Percentiles rank a stretch among this genome's conserved stretches.
Evolutionary conservation across 2,329 filamentous ascomycete species (phyloP).

Genomic region (Helotiales sp.): DNA sequence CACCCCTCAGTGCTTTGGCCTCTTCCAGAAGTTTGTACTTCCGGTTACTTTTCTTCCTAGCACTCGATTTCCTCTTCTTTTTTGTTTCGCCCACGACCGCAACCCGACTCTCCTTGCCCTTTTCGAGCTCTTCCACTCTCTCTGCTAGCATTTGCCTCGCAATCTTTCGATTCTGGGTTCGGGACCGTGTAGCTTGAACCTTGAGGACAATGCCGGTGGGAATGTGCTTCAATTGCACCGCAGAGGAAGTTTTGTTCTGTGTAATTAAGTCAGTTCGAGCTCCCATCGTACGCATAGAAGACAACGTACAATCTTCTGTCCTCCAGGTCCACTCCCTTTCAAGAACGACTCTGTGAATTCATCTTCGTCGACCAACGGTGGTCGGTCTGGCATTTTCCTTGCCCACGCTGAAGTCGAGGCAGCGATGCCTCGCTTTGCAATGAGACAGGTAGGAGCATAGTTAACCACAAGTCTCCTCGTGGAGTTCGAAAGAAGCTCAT

Average conservation of each 20-base stretch:
- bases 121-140: conserved; percentile 64
- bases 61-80: conserved; percentile 71
- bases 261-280: background rate
- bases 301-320: conserved; percentile 80
- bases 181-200: conserved; percentile 85
- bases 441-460: background rate
- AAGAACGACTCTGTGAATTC: conserved; percentile 86
- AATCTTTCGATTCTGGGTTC: conserved; percentile 82
- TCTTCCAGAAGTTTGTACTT: conserved; percentile 67
- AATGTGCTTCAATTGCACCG: conserved; percentile 87
- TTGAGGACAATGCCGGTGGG: conserved; percentile 94
- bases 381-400: conserved; percentile 74
- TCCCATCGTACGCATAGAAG: background rate
- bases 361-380: conserved; percentile 68
- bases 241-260: conserved; percentile 93
- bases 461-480: conserved; percentile 15
- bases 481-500: conserved; percentile 16
- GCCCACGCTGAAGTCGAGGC: conserved; percentile 23
- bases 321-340: conserved; percentile 88
- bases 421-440: conserved; percentile 15
- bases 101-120: conserved; percentile 68
- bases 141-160: conserved; percentile 67
- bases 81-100: conserved; percentile 63
- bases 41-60: conserved; percentile 76
- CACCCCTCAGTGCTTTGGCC: conserved; percentile 18